Evolutionary conservation across 1,284 basidiomycete species (phyloP).

Genomic region (Exsudoporus floridanus): DNA sequence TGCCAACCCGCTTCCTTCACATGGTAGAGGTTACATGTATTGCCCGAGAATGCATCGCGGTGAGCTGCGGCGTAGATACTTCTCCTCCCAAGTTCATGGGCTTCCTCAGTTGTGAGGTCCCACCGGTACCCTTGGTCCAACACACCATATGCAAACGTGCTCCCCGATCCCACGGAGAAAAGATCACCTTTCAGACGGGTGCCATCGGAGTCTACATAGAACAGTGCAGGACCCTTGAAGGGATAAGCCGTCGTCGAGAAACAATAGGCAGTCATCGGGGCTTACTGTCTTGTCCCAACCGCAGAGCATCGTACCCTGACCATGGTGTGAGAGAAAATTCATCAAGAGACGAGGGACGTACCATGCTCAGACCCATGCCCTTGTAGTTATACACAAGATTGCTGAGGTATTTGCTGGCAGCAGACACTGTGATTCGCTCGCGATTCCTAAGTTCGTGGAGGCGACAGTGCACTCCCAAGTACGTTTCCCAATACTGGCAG

Average conservation of each 20-base stretch:
- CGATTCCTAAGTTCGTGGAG: constrained; percentile 96
- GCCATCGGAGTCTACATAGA: constrained; percentile 98
- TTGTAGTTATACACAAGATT: constrained; percentile 99
- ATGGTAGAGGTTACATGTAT: constrained; percentile 95
- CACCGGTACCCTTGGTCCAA: constrained; percentile 95
- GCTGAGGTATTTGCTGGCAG: constrained; percentile 95
- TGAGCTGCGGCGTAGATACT: constrained; percentile 98
- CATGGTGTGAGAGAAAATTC: constrained; percentile 3
- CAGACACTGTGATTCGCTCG: constrained; percentile 97
- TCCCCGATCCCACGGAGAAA: constrained; percentile 98
- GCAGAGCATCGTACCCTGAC: constrained; percentile 97
- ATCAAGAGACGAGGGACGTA: constrained; percentile 36
- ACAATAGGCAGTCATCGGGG: constrained; percentile 11
- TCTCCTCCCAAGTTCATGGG: constrained; percentile 90
- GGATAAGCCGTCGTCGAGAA: not conserved
- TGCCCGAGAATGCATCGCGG: constrained; percentile 97
- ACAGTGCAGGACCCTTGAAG: constrained; percentile 85
- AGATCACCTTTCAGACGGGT: constrained; percentile 93
- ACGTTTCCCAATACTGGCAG: constrained; percentile 98
- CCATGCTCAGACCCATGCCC: constrained; percentile 99
- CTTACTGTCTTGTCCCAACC: constrained; percentile 98
- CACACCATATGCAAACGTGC: constrained; percentile 98
- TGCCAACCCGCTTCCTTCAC: constrained; percentile 94
- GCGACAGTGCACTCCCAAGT: constrained; percentile 97
- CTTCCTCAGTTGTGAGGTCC: constrained; percentile 93